Evolutionary conservation across 352 stramenopile genomes (phyloP), one percentile per base, ranked within the genome.

Genomic region (Phytophthora cactorum): DNA sequence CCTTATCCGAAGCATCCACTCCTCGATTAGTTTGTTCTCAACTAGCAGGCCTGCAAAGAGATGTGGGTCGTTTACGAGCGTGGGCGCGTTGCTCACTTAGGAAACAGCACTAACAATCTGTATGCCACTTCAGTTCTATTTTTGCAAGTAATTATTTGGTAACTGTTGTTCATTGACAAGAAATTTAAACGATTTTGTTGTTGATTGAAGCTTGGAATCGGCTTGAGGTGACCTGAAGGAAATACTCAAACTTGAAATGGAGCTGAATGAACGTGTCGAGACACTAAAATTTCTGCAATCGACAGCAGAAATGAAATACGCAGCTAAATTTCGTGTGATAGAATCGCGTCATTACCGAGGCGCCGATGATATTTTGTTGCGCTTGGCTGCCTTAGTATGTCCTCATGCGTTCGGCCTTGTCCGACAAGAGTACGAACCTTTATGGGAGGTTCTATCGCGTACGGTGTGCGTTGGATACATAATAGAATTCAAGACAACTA

Each of bases 161-260:
- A 22, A 22, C 22, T 22, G 22, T 22, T 22, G 22, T 22, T 22
- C 22, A 22, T 22, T 22, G 22, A 22, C 22, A 22, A 22, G 22
- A 22, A n/a, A 43, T 43, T 43, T n/a, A 11, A 15, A 43, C 1
- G 8, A 45, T 22, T 22, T 22, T 22, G 22, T 22, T 22, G 22
- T 22, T 22, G 22, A 22, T 22, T 22, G 22, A 22, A 47, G 55
- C 0, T 22, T 63, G 8, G 22, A 55, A 14, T 63, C 47, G 39
- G 31, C 57, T 3, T 64, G 57, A 46, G 34, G 56, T 0, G 17
- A 17, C 15, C 29, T 57, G 1, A 64, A 64, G 27, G 34, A 41
- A 5, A 64, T 64, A 36, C 27, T 64, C 2, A 57, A 43, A 4
- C 34, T 47, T 8, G 47, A 64, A 45, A 57, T 64, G 46, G 36